phyloP scores from a whole-genome alignment of 75 land plant species.

The Sequoiadendron giganteum region DNA sequence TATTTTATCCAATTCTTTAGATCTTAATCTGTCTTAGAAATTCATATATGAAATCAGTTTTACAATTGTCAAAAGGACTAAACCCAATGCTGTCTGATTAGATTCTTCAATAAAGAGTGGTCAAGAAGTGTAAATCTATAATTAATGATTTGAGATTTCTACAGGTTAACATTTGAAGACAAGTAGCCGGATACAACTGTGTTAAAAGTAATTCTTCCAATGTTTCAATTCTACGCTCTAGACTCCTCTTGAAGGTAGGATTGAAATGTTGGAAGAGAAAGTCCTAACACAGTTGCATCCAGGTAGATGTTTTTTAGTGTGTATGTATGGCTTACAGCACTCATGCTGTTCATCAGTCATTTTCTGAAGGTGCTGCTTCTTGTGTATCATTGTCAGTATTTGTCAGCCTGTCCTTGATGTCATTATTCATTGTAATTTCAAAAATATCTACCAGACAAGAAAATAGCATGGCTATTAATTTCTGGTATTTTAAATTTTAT shows the following conservation, averaged over 20 bases:
- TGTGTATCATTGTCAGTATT: background rate
- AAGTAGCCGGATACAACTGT: too few species aligned
- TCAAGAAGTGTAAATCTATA: background rate
- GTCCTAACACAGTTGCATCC: too few species aligned
- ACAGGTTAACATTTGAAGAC: too few species aligned
- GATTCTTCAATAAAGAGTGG: background rate
- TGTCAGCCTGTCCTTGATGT: background rate
- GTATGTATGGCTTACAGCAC: background rate
- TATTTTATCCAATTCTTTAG: too few species aligned
- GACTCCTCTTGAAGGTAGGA: too few species aligned
- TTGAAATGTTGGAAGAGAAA: too few species aligned
- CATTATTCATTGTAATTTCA: background rate
- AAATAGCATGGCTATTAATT: background rate
- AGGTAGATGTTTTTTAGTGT: too few species aligned
- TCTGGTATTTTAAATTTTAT: background rate
- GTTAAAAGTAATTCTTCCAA: too few species aligned
- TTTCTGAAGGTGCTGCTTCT: background rate
- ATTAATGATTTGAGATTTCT: too few species aligned
- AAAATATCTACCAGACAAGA: background rate
- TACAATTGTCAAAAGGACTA: background rate
- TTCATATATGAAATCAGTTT: too few species aligned
- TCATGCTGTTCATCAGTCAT: background rate
- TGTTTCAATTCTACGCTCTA: too few species aligned
- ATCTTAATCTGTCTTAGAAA: too few species aligned
- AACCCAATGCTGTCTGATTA: background rate